Conservation (phyloP, 352 stramenopile species). For the Pythium coloratum region DNA sequence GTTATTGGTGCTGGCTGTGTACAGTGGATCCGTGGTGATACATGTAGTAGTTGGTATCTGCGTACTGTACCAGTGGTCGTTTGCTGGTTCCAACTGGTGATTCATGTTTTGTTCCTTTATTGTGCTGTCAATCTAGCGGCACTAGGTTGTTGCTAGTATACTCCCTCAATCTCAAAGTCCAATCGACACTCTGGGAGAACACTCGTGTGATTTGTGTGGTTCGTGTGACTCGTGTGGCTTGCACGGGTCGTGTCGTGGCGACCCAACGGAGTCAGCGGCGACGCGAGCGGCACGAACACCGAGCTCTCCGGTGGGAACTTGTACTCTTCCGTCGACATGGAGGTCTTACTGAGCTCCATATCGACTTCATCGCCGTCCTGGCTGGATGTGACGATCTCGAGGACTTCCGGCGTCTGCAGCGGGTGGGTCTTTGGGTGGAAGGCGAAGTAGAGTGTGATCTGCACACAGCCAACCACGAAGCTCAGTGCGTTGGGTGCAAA, state of each 20-base stretch:
- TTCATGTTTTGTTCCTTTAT: too few species aligned
- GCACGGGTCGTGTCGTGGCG: background rate
- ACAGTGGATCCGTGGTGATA: too few species aligned
- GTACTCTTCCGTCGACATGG: background rate
- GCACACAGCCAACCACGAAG: conserved; percentile 30
- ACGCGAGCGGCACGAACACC: background rate
- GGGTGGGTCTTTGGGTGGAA: conserved; percentile 51
- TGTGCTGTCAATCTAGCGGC: too few species aligned
- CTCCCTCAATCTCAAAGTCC: background rate
- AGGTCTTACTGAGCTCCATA: background rate
- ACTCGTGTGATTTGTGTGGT: too few species aligned
- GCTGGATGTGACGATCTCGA: background rate
- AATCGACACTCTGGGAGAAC: background rate
- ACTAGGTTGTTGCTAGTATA: background rate
- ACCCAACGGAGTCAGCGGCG: background rate
- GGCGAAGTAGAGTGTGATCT: conserved; percentile 46
- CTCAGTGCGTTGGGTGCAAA: conserved; percentile 52
- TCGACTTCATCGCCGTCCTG: background rate
- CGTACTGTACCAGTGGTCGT: too few species aligned
- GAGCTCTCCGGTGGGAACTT: background rate
- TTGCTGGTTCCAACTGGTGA: too few species aligned
- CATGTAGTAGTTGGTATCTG: too few species aligned
- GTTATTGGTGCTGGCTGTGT: too few species aligned
- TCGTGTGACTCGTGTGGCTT: background rate
- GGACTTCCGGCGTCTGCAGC: conserved; percentile 10